Conservation (phyloP, 345 rosid species). For the Sisymbrium altissimum region DNA sequence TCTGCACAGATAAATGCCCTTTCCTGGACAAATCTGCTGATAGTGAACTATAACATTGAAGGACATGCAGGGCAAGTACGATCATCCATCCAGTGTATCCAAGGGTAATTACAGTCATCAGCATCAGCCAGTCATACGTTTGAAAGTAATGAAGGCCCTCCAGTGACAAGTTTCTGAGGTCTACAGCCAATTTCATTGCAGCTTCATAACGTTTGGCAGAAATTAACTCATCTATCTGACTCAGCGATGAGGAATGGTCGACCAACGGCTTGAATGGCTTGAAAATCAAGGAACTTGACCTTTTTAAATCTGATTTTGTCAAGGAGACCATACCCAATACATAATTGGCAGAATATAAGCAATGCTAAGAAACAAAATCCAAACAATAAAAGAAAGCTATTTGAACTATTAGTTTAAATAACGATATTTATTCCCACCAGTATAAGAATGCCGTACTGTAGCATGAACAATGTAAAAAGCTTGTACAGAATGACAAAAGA, state of each 20-base stretch:
- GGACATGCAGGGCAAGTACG: conserved; percentile 76
- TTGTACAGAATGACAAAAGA: neutral
- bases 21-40: conserved; percentile 46
- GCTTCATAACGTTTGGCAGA: conserved; percentile 49
- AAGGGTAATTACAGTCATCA: conserved; percentile 81
- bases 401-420: neutral
- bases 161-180: conserved; percentile 79
- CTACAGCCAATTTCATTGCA: conserved; percentile 64
- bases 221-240: conserved; percentile 62
- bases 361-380: neutral
- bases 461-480: conserved; percentile 11
- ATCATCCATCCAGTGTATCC: conserved; percentile 95
- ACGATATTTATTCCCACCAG: neutral
- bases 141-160: conserved; percentile 93
- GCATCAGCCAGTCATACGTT: conserved; percentile 94
- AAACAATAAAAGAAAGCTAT: neutral
- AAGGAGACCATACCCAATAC: conserved; percentile 35
- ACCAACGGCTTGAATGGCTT: conserved; percentile 78
- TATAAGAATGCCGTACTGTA: neutral
- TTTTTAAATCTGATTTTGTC: conserved; percentile 73
- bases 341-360: neutral
- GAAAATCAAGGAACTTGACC: conserved; percentile 64
- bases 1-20: conserved; percentile 45
- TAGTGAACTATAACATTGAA: conserved; percentile 76
- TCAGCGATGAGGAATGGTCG: conserved; percentile 42